phyloP scores from a whole-genome alignment of 2,329 filamentous ascomycete species.

The Aureobasidium sp. region DNA sequence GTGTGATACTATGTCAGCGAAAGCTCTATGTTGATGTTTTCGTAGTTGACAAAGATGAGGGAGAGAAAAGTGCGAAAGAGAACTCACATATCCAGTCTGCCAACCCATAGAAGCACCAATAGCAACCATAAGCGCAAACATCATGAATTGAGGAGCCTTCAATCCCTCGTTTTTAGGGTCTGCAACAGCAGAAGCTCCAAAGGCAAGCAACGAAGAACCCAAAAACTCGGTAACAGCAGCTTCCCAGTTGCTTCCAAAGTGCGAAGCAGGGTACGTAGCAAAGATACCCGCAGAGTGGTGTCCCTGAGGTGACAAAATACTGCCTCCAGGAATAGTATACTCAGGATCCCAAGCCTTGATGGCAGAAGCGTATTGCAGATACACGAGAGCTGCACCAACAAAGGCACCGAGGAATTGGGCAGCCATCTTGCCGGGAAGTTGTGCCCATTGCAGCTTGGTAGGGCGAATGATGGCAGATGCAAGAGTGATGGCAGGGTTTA shows the following conservation, averaged over 20 bases:
- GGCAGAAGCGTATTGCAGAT: background rate
- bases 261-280: constrained; percentile 5
- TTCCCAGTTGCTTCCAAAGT: constrained; percentile 7
- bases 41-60: too few species aligned
- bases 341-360: constrained; percentile 14
- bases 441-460: background rate
- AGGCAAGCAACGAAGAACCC: background rate
- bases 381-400: constrained; percentile 6
- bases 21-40: too few species aligned
- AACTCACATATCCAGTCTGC: constrained; percentile 15
- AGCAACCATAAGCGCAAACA: constrained; percentile 3
- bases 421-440: background rate
- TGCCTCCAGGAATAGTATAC: constrained; percentile 5
- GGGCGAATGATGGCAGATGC: constrained; percentile 9
- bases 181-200: background rate
- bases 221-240: constrained; percentile 4
- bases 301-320: constrained; percentile 1
- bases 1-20: background rate
- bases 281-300: constrained; percentile 13
- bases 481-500: constrained; percentile 10
- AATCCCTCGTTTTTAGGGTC: background rate
- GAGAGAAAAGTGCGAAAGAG: too few species aligned
- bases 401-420: constrained; percentile 4
- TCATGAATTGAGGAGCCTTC: background rate
- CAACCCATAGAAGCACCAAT: constrained; percentile 13